Conservation (phyloP, 352 stramenopile species). For the Blastocystis sp. region DNA sequence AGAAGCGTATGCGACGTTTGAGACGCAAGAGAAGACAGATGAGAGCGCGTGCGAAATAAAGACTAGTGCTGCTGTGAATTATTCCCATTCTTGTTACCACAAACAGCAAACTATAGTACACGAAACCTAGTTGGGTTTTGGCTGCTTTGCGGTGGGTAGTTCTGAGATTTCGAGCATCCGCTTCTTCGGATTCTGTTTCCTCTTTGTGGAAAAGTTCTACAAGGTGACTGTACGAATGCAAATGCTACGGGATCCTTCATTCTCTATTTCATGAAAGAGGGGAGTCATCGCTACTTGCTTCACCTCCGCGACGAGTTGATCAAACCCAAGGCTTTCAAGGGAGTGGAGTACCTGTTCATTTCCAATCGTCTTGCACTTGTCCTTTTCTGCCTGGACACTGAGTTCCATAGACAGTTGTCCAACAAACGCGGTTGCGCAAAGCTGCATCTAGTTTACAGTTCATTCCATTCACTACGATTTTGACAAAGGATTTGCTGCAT, state of each 20-base stretch:
- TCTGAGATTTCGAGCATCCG: neutral
- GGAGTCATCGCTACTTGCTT: neutral
- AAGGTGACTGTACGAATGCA: neutral
- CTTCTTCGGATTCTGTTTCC: neutral
- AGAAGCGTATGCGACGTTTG: constrained; percentile 56
- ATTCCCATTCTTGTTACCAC: neutral
- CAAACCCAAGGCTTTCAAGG: constrained; percentile 2
- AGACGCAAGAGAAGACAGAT: constrained; percentile 56
- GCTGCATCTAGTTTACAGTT: constrained; percentile 12
- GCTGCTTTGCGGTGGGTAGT: neutral
- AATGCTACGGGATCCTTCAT: neutral
- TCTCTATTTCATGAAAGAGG: neutral
- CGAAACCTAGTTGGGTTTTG: neutral
- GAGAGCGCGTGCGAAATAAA: constrained; percentile 53
- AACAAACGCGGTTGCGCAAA: constrained; percentile 41
- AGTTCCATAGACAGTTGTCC: constrained; percentile 41
- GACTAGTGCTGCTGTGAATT: neutral
- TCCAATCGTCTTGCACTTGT: constrained; percentile 24
- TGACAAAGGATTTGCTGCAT: constrained; percentile 45
- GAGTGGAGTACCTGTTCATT: neutral
- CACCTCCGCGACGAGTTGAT: neutral
- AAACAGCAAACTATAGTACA: too few species aligned
- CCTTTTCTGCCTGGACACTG: constrained; percentile 1
- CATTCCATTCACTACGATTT: neutral
- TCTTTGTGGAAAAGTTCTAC: neutral